Evolutionary conservation across 129 eudicot genomes (phyloP).

Genomic region (Erigeron canadensis): DNA sequence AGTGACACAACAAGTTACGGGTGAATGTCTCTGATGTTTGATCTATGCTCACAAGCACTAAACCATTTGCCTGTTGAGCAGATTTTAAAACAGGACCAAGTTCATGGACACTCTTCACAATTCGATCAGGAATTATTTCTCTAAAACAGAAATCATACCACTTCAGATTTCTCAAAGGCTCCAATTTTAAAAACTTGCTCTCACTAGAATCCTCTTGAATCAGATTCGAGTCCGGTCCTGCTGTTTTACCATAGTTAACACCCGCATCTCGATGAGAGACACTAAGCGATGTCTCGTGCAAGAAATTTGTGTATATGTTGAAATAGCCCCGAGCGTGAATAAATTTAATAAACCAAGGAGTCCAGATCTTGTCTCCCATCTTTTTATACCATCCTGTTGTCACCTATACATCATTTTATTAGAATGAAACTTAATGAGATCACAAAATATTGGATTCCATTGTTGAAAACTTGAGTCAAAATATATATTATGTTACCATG

Average conservation of each 20-base stretch:
- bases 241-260: conserved; percentile 88
- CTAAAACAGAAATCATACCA: conserved; percentile 93
- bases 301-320: conserved; percentile 72
- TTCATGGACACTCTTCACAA: conserved; percentile 43
- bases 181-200: conserved; percentile 40
- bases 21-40: conserved; percentile 39
- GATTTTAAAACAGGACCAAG: conserved; percentile 47
- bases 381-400: conserved; percentile 92
- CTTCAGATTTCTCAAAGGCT: conserved; percentile 62
- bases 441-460: background rate
- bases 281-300: conserved; percentile 73
- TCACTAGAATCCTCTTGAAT: conserved; percentile 47
- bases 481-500: conserved; percentile 58
- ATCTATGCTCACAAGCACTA: conserved; percentile 53
- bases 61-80: conserved; percentile 44
- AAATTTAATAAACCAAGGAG: conserved; percentile 96
- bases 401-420: conserved; percentile 44
- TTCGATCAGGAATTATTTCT: conserved; percentile 59
- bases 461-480: background rate
- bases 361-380: conserved; percentile 92
- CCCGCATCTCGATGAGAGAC: conserved; percentile 90
- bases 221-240: conserved; percentile 84
- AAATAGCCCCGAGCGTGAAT: conserved; percentile 76
- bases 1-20: conserved; percentile 74
- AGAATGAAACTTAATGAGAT: background rate